Percentiles rank a stretch among this genome's conserved stretches.
Conservation (phyloP, 176 grass and related monocot species). For the Areca catechu region DNA sequence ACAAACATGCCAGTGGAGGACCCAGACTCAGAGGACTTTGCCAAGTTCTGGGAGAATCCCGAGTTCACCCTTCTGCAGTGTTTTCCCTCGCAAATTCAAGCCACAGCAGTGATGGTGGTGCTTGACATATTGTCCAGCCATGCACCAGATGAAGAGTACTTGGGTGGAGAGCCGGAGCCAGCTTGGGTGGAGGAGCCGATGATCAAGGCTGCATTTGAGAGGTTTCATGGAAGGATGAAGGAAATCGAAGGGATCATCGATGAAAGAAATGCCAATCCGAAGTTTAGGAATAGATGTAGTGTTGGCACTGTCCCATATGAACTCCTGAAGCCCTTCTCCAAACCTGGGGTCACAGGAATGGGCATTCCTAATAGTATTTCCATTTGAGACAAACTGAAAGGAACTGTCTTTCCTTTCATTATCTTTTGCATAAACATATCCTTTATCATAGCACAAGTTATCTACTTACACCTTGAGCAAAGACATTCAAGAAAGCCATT, state of each 20-base stretch:
- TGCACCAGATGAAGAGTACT: constrained; percentile 84
- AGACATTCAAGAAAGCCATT: too few species aligned
- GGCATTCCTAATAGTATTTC: constrained; percentile 89
- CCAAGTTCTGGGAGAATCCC: constrained; percentile 34
- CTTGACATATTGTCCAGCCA: constrained; percentile 72
- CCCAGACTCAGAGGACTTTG: constrained; percentile 15
- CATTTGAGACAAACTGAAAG: constrained; percentile 28
- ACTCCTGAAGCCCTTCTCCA: constrained; percentile 74
- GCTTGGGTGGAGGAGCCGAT: constrained; percentile 46
- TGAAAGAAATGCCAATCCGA: constrained; percentile 36
- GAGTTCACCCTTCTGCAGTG: constrained; percentile 42
- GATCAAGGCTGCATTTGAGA: constrained; percentile 59
- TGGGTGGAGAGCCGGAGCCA: constrained; percentile 41
- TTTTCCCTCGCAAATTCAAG: constrained; percentile 61
- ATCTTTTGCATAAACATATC: too few species aligned
- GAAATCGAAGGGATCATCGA: constrained; percentile 73
- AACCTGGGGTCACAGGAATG: constrained; percentile 69
- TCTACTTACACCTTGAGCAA: too few species aligned
- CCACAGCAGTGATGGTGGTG: constrained; percentile 52
- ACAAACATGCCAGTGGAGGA: constrained; percentile 73
- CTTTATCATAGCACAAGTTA: too few species aligned
- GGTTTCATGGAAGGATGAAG: constrained; percentile 58
- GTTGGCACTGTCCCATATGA: constrained; percentile 78
- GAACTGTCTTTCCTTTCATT: too few species aligned
- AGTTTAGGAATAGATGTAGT: constrained; percentile 51